These are phyloP conservation scores for Primulina huaijiensis DNA, from an alignment of 257 asterid genomes.

Conservation along the genomic window DNA sequence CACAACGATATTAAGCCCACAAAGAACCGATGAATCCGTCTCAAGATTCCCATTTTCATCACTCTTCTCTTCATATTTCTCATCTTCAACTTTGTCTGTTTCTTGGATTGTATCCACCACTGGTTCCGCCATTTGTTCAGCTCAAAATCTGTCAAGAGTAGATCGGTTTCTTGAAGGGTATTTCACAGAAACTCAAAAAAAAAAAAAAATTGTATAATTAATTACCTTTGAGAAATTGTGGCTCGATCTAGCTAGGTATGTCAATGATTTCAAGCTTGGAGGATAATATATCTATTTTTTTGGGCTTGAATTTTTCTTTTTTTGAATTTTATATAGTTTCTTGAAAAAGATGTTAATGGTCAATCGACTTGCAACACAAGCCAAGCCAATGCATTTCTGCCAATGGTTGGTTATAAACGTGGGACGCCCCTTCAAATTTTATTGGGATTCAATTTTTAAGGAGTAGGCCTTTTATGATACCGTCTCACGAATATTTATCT, in stretches of 20 bases:
- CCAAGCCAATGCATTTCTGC: not conserved
- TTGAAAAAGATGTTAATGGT: not conserved
- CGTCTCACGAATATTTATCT: no score
- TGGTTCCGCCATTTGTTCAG: not conserved
- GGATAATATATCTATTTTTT: not conserved
- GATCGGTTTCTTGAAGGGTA: not conserved
- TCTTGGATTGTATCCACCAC: not conserved
- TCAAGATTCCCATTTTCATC: conserved; percentile 15
- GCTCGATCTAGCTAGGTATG: not conserved
- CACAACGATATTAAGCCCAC: conserved; percentile 41
- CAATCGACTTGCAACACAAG: not conserved
- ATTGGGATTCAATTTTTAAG: not conserved
- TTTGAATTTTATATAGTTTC: not conserved
- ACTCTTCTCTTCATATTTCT: not conserved
- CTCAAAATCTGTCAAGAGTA: not conserved
- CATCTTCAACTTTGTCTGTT: not conserved
- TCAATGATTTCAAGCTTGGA: not conserved
- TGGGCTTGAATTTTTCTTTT: not conserved
- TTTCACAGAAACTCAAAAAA: not conserved
- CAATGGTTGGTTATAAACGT: not conserved
- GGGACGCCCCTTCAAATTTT: not conserved
- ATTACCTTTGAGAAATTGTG: not conserved
- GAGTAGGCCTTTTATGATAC: no score
- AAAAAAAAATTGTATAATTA: not conserved
- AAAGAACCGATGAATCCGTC: conserved; percentile 10